Evolutionary conservation across 75 land plant species (phyloP).

Genomic region (Pinus tabuliformis): DNA sequence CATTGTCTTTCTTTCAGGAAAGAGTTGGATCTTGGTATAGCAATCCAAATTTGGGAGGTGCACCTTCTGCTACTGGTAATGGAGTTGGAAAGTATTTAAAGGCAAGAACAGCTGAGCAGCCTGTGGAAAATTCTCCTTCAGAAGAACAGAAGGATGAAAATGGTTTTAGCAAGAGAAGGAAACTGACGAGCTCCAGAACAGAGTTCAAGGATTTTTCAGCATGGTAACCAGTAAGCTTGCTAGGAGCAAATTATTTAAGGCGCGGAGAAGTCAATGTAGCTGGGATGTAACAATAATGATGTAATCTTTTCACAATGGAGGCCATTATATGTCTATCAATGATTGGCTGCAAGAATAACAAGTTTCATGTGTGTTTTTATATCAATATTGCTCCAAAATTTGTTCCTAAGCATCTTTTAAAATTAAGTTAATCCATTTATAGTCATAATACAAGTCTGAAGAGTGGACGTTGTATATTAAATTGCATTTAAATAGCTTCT

Average conservation of each 20-base stretch:
- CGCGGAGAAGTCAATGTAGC: neutral
- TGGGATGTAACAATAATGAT: neutral
- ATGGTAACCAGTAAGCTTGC: slow-evolving; percentile 41
- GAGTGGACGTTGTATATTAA: too few relatives aligned
- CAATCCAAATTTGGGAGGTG: slow-evolving; percentile 59
- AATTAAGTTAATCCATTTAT: too few relatives aligned
- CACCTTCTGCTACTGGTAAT: slow-evolving; percentile 42
- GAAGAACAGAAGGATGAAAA: slow-evolving; percentile 12
- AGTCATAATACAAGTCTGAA: too few relatives aligned
- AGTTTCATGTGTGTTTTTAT: too few relatives aligned
- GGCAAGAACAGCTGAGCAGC: slow-evolving; percentile 19
- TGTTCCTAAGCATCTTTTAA: too few relatives aligned
- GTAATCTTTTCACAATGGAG: neutral
- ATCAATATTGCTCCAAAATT: too few relatives aligned
- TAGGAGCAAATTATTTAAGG: neutral
- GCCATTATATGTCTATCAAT: neutral
- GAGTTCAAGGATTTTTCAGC: slow-evolving; percentile 75
- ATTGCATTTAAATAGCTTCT: too few relatives aligned
- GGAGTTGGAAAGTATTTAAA: slow-evolving; percentile 95
- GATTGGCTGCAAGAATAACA: neutral
- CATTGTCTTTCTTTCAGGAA: too few relatives aligned
- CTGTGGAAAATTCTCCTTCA: slow-evolving; percentile 1
- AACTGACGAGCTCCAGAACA: slow-evolving; percentile 31
- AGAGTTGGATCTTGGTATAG: slow-evolving; percentile 88
- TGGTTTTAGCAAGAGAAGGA: slow-evolving; percentile 57